Evolutionary conservation across 768 basidiomycete genomes (phyloP), one percentile per base, ranked within the genome.

Genomic region (Pholiota conissans): DNA sequence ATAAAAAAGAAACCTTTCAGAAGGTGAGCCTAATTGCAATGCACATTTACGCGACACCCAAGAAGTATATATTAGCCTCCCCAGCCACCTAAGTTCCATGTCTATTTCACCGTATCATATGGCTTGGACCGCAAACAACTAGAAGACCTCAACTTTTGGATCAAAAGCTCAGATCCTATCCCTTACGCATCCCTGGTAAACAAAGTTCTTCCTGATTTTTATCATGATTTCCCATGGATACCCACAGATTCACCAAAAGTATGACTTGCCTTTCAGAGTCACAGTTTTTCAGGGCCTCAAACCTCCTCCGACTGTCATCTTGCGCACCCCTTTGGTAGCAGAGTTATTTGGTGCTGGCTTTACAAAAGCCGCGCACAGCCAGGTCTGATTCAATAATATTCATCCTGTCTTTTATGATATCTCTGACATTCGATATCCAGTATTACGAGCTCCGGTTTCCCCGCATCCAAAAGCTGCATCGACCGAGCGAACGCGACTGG

Each of bases 401-500:
- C 24, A 27, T 52, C 11, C 40, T 37, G 6, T 4, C 47, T 10
- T 29, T 32, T 29, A 26, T 3, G 7, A 32, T 35, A 24, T 9
- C 20, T 16, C 6, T 32, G 34, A 26, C n/a, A 18, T 14, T 29
- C 24, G 20, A 29, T 29, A 3, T 40, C 13, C 58, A 93, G 91
- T 78, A 87, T 65, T 95, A 95, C 67, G 91, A 91, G 61, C 76
- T 94, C 4, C 87, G 94, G 20, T 95, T 90, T 68, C 91, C 94
- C 0, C 79, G 94, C 49, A 77, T 95, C 28, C 79, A 80, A 30
- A 95, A 94, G 67, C 72, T 86, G 1, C 83, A 82, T 68, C 82
- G 87, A 6, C 64, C 74, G 0, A 70, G 67, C 22, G 90, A 93
- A 58, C 82, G 93, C 16, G 67, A 73, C n/a, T 92, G 90, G 86